These are phyloP conservation scores for Polyrhizophydium stewartii DNA, from an alignment of 371 early-diverging fungal species.

Conservation along the genomic window DNA sequence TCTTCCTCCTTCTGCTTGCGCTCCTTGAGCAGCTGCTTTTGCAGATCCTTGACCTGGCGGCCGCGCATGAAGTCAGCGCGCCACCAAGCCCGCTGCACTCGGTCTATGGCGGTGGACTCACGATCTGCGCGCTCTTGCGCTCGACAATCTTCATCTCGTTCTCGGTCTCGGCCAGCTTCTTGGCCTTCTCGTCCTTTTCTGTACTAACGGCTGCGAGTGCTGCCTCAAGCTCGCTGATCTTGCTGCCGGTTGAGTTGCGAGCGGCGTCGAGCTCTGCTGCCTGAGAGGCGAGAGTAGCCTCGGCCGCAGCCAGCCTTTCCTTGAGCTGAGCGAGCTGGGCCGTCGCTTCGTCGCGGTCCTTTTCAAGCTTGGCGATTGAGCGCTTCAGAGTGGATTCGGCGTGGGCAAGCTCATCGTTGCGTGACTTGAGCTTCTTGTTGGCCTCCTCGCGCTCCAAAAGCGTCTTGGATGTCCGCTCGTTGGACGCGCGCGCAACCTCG, in stretches of 20 bases:
- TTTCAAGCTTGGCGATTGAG: constrained; percentile 21
- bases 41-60: constrained; percentile 41
- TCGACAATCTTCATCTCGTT: constrained; percentile 33
- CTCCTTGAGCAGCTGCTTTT: constrained; percentile 45
- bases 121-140: constrained; percentile 32
- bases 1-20: constrained; percentile 15
- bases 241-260: constrained; percentile 1
- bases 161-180: constrained; percentile 29
- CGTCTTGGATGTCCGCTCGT: constrained; percentile 30
- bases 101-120: constrained; percentile 13
- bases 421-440: constrained; percentile 31
- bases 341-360: constrained; percentile 24
- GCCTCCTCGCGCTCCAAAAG: constrained; percentile 36
- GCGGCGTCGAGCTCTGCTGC: constrained; percentile 15
- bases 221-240: constrained; percentile 2
- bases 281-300: constrained; percentile 1
- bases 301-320: constrained; percentile 4
- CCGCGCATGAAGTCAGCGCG: background rate
- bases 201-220: constrained; percentile 12
- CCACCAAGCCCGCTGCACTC: background rate
- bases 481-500: constrained; percentile 28
- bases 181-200: constrained; percentile 17
- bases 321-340: background rate
- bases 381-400: constrained; percentile 21
- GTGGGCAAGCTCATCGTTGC: constrained; percentile 27